A percentile compares a stretch with the other conserved stretches of the same genome.
Evolutionary conservation across 805 yeast genomes (phyloP).

Genomic region (Nakazawaea ernobii): DNA sequence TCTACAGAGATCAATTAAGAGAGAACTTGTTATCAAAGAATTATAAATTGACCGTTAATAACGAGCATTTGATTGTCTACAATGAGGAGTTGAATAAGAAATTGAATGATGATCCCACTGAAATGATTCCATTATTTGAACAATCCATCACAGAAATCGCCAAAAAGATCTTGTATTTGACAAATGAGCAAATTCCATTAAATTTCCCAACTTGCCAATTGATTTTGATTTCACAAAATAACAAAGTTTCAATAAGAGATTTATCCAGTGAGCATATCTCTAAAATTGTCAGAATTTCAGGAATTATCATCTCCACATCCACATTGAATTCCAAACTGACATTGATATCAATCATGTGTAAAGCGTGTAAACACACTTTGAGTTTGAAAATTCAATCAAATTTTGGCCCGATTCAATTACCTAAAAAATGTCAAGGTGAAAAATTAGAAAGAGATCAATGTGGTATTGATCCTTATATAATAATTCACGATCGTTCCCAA

Average conservation of each 20-base stretch:
- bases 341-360: slow-evolving; percentile 75
- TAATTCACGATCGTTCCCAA: slow-evolving; percentile 89
- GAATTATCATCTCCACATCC: slow-evolving; percentile 88
- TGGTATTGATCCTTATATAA: slow-evolving; percentile 88
- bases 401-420: slow-evolving; percentile 65
- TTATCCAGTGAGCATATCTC: slow-evolving; percentile 85
- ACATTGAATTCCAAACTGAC: slow-evolving; percentile 87
- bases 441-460: slow-evolving; percentile 53
- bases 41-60: slow-evolving; percentile 66
- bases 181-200: slow-evolving; percentile 43
- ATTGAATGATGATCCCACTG: slow-evolving; percentile 80
- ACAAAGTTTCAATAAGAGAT: slow-evolving; percentile 68
- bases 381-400: slow-evolving; percentile 57
- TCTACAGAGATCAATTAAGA: slow-evolving; percentile 86
- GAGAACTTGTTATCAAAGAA: slow-evolving; percentile 77
- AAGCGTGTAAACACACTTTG: slow-evolving; percentile 79
- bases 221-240: slow-evolving; percentile 67
- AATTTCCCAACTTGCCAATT: slow-evolving; percentile 81
- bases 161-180: slow-evolving; percentile 53
- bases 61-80: slow-evolving; percentile 81
- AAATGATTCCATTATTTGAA: slow-evolving; percentile 82
- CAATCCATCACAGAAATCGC: slow-evolving; percentile 83
- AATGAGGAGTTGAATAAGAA: slow-evolving; percentile 86
- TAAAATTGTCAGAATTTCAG: slow-evolving; percentile 84
- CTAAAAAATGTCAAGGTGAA: slow-evolving; percentile 58